phyloP scores from a whole-genome alignment of 257 asterid genomes.

The Agastache rugosa region DNA sequence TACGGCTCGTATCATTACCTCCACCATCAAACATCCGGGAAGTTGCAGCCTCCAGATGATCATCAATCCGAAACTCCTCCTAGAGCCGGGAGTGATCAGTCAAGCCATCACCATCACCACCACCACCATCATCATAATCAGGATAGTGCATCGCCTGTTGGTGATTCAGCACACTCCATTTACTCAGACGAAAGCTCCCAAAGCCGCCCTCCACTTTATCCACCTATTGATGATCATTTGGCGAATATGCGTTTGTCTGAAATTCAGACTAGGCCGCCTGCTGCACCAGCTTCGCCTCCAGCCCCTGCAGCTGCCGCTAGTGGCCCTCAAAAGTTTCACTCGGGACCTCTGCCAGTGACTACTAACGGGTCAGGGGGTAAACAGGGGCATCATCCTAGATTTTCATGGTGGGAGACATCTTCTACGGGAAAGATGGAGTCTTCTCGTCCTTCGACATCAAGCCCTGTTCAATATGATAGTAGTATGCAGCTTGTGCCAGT shows the following conservation, averaged over 20 bases:
- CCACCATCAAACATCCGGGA: constrained; percentile 57
- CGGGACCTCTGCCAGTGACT: constrained; percentile 58
- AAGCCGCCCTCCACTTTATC: constrained; percentile 60
- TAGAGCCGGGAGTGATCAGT: constrained; percentile 32
- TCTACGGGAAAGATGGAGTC: constrained; percentile 37
- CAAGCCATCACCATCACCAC: constrained; percentile 43
- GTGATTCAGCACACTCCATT: constrained; percentile 47
- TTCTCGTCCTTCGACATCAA: constrained; percentile 32
- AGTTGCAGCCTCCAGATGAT: constrained; percentile 49
- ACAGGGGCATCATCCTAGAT: constrained; percentile 54
- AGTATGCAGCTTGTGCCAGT: constrained; percentile 68
- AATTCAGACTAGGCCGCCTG: constrained; percentile 44
- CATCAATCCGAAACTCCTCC: constrained; percentile 53
- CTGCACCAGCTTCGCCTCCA: constrained; percentile 59
- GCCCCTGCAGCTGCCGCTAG: constrained; percentile 49
- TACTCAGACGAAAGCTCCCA: constrained; percentile 41
- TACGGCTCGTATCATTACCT: constrained; percentile 48
- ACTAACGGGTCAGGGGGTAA: constrained; percentile 46
- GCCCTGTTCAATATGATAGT: constrained; percentile 40
- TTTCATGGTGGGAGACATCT: constrained; percentile 63
- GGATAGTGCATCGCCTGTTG: constrained; percentile 47
- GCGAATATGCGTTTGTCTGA: constrained; percentile 61
- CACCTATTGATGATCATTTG: constrained; percentile 71
- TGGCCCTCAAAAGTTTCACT: constrained; percentile 55
- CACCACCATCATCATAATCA: constrained; percentile 42